Percentiles rank a stretch among this genome's conserved stretches.
These are phyloP conservation scores for Arctostaphylos glauca DNA, from an alignment of 148 eudicot species.

Conservation along the genomic window DNA sequence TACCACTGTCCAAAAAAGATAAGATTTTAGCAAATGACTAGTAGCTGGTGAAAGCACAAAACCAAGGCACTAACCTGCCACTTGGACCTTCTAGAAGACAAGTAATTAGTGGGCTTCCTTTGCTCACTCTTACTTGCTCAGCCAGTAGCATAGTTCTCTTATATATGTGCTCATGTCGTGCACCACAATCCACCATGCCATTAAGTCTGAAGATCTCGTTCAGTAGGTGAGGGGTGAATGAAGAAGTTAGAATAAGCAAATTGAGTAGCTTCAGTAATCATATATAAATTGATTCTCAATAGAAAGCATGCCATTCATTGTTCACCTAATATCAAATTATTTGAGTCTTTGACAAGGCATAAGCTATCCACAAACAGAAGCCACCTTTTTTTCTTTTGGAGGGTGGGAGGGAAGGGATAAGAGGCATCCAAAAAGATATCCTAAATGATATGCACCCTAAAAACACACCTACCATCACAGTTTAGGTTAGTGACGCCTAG, in stretches of 20 bases:
- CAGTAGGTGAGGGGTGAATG: slow-evolving; percentile 4
- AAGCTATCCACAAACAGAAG: neutral
- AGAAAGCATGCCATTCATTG: neutral
- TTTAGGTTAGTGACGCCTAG: neutral
- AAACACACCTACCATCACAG: neutral
- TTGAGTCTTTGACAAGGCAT: neutral
- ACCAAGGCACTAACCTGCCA: slow-evolving; percentile 57
- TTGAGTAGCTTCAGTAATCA: neutral
- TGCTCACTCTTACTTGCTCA: slow-evolving; percentile 92
- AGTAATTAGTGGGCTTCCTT: slow-evolving; percentile 88
- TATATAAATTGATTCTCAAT: neutral
- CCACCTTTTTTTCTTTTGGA: neutral
- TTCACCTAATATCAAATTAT: neutral
- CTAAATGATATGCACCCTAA: too few species aligned
- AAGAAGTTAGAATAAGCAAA: slow-evolving; percentile 8
- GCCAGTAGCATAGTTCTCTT: slow-evolving; percentile 82
- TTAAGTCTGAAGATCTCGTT: slow-evolving; percentile 56
- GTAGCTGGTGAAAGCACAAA: neutral
- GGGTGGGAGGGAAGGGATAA: neutral
- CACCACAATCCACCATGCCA: slow-evolving; percentile 92
- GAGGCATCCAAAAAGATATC: neutral
- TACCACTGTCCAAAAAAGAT: slow-evolving; percentile 55
- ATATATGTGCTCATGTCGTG: slow-evolving; percentile 82
- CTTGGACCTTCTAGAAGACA: slow-evolving; percentile 96
- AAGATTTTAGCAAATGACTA: slow-evolving; percentile 9